Conservation (phyloP, 2,329 filamentous ascomycete genomes). For the Paraconiothyrium sp. region DNA sequence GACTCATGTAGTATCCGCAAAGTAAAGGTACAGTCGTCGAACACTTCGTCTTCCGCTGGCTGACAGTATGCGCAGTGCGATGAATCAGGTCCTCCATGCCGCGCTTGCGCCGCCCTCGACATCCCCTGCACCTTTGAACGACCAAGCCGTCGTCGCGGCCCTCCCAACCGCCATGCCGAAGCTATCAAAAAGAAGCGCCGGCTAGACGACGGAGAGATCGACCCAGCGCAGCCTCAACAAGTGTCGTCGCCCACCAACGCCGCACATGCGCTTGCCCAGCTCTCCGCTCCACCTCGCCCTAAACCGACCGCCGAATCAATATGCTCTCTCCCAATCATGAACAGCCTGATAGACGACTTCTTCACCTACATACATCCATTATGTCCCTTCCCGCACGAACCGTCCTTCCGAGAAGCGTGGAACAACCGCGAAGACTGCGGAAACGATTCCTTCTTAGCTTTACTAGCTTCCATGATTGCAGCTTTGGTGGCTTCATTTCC, state of each 20-base stretch:
- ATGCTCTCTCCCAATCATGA: slow-evolving; percentile 73
- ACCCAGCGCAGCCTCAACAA: slow-evolving; percentile 55
- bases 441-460: slow-evolving; percentile 72
- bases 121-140: slow-evolving; percentile 74
- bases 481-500: slow-evolving; percentile 80
- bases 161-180: slow-evolving; percentile 73
- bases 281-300: slow-evolving; percentile 56
- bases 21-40: slow-evolving; percentile 41
- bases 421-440: slow-evolving; percentile 71
- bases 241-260: slow-evolving; percentile 64
- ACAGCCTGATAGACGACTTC: slow-evolving; percentile 80
- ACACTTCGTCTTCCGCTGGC: slow-evolving; percentile 1
- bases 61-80: slow-evolving; percentile 63
- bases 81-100: slow-evolving; percentile 71
- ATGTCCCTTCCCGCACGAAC: slow-evolving; percentile 80
- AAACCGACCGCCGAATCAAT: slow-evolving; percentile 72
- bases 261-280: slow-evolving; percentile 61
- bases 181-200: slow-evolving; percentile 70
- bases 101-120: slow-evolving; percentile 70
- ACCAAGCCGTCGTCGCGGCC: slow-evolving; percentile 70
- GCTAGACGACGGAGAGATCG: slow-evolving; percentile 56
- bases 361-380: slow-evolving; percentile 84
- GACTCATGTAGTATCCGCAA: slow-evolving; percentile 55
- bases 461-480: slow-evolving; percentile 79
- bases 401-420: slow-evolving; percentile 77